Evolutionary conservation across 306 rosid species (phyloP), one percentile per base, ranked within the genome.

Genomic region (Fragaria vesca): DNA sequence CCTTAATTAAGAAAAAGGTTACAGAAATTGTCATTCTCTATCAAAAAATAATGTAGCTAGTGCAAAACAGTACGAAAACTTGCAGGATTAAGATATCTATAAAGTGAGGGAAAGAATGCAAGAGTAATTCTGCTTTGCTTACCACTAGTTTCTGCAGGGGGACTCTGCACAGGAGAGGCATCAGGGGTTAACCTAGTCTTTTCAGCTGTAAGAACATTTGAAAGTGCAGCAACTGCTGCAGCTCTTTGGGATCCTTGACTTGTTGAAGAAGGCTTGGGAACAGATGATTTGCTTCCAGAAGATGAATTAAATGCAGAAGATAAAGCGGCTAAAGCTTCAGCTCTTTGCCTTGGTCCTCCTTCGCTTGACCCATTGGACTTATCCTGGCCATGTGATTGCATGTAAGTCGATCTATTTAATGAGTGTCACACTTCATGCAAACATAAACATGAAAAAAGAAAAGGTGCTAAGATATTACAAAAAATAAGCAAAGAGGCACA

Each of bases 191-290:
- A 69, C 83, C 74, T 86, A 82, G 80, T 88, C 87, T 96, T 96
- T 81, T 96, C 99, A 76, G 99, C 99, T 58, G 91, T 88, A 71
- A 96, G 98, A 86, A 96, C 99, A 7, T 58, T 40, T 62, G 99
- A 96, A 79, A 96, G 99, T 72, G 99, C 99, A 80, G 99, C 99
- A 55, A 96, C 99, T 66, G 99, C 99, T 45, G 98, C 97, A 69
- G 96, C 96, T 83, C 97, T 91, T 83, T 95, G 99, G 68, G 99
- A 91, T 80, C 97, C 97, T 85, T 86, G 93, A 79, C 87, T 69
- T 36, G 78, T 72, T 24, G 84, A 85, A 71, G 97, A 70, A 60
- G 88, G 58, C 84, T 85, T 86, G 30, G 90, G 83, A 81, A 87
- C 38, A 85, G 80, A 52, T 48, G 67, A 12, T 72, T 85, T 89